These are phyloP conservation scores for Zymoseptoria crescenta DNA, from an alignment of 2,329 filamentous ascomycete species.

Conservation along the genomic window DNA sequence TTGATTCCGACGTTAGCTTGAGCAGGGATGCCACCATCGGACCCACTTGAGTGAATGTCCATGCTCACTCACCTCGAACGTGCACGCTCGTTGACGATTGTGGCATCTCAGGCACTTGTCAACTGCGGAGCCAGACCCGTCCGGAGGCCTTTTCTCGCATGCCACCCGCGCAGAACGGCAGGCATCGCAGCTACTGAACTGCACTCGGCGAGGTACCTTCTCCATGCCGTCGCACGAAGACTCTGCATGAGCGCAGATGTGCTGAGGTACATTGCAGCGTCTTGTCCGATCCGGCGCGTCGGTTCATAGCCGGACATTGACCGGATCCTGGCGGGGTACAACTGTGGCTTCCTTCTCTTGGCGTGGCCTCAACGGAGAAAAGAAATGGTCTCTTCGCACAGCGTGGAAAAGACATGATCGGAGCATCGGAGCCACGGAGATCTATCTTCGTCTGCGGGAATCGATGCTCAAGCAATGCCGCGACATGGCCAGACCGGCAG, in stretches of 20 bases:
- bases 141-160: neutral
- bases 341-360: neutral
- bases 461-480: too few relatives aligned
- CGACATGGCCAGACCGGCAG: too few relatives aligned
- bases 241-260: too few relatives aligned
- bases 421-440: too few relatives aligned
- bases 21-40: neutral
- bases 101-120: neutral
- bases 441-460: too few relatives aligned
- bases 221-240: neutral
- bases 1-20: neutral
- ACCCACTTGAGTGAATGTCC: neutral
- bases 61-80: neutral
- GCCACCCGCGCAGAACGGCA: neutral
- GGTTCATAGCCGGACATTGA: neutral
- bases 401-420: too few relatives aligned
- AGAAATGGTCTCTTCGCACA: neutral
- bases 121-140: neutral
- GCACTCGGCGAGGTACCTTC: neutral
- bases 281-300: neutral
- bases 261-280: neutral
- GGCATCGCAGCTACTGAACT: neutral
- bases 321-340: neutral
- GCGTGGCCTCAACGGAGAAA: neutral
- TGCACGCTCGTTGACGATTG: neutral